Evolutionary conservation across 495 filamentous ascomycete species (phyloP).

Genomic region (Pyrenula massariospora): DNA sequence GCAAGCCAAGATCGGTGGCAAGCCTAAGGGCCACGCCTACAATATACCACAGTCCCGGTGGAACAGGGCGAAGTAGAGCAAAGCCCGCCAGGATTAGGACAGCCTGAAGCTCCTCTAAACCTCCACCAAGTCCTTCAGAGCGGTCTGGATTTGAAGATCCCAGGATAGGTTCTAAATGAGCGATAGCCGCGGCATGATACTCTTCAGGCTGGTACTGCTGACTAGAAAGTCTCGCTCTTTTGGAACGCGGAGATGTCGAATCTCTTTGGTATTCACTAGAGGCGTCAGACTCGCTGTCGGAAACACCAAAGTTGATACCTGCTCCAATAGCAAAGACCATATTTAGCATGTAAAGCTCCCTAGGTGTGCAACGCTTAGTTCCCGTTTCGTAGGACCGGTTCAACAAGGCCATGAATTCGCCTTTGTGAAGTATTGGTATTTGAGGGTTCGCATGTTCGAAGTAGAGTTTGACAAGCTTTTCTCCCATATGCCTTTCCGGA

Average conservation of each 20-base stretch:
- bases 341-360: conserved; percentile 84
- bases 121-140: conserved; percentile 54
- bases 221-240: conserved; percentile 37
- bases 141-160: conserved; percentile 49
- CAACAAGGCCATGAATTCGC: conserved; percentile 76
- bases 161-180: conserved; percentile 81
- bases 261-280: conserved; percentile 16
- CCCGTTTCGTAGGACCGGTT: conserved; percentile 63
- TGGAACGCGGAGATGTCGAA: conserved; percentile 27
- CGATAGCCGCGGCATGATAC: conserved; percentile 88
- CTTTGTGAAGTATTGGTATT: conserved; percentile 80
- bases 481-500: conserved; percentile 60
- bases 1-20: conserved; percentile 82
- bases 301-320: conserved; percentile 64
- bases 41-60: conserved; percentile 94
- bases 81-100: conserved; percentile 85
- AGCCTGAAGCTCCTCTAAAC: conserved; percentile 84
- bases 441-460: conserved; percentile 96
- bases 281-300: conserved; percentile 26
- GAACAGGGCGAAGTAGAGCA: conserved; percentile 79
- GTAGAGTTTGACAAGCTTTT: conserved; percentile 66
- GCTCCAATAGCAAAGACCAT: conserved; percentile 97
- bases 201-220: conserved; percentile 82
- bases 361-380: conserved; percentile 57
- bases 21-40: conserved; percentile 83